A percentile compares a stretch with the other conserved stretches of the same genome.
Evolutionary conservation across 208 protist genomes (phyloP).

Genomic region (Ichthyophonus hoferi): DNA sequence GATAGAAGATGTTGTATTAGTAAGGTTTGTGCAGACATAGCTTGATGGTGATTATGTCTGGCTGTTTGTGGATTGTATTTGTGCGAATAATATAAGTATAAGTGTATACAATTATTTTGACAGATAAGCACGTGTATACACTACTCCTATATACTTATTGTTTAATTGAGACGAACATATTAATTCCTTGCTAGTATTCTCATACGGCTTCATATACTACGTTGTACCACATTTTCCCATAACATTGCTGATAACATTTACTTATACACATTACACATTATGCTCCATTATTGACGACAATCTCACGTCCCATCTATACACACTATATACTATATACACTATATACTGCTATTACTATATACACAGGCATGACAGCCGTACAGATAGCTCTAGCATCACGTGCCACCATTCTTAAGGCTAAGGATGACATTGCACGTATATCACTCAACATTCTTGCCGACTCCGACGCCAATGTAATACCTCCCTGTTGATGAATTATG

Average conservation of each 20-base stretch:
- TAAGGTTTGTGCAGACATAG: too few species aligned
- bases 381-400: background rate
- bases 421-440: background rate
- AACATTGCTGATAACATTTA: background rate
- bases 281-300: background rate
- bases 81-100: too few species aligned
- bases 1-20: too few species aligned
- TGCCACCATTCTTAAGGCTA: background rate
- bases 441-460: background rate
- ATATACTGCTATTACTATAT: too few species aligned
- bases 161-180: too few species aligned
- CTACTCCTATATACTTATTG: too few species aligned
- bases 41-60: too few species aligned
- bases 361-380: background rate
- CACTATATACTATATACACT: too few species aligned
- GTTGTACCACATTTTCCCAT: background rate
- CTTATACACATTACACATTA: background rate
- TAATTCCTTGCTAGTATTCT: background rate
- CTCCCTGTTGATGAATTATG: background rate
- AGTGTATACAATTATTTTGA: too few species aligned
- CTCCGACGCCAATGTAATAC: background rate
- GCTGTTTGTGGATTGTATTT: too few species aligned
- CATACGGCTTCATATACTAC: background rate
- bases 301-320: too few species aligned
- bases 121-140: too few species aligned